These are phyloP conservation scores for Metschnikowia kofuensis DNA, from an alignment of 805 yeast species.

Conservation along the genomic window DNA sequence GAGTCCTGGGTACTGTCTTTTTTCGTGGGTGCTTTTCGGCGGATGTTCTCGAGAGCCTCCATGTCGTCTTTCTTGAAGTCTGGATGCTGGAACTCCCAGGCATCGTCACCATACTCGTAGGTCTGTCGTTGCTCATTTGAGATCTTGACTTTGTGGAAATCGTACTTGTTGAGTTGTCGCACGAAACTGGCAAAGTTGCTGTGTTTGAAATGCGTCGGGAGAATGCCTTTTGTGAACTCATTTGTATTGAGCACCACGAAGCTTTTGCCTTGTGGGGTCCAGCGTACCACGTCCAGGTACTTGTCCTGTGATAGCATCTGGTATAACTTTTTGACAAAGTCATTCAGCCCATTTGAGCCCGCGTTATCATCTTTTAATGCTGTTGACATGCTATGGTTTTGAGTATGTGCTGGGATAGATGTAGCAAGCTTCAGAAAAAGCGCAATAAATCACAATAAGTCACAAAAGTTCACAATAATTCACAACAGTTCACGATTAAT, in stretches of 20 bases:
- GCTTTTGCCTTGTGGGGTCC: slow-evolving; percentile 84
- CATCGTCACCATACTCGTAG: slow-evolving; percentile 55
- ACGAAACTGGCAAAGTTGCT: slow-evolving; percentile 93
- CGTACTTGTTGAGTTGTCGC: slow-evolving; percentile 93
- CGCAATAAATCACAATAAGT: no score
- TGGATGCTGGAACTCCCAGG: slow-evolving; percentile 96
- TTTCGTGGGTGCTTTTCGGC: slow-evolving; percentile 71
- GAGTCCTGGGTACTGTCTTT: slow-evolving; percentile 25
- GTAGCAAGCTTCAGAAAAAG: no score
- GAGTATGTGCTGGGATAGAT: no score
- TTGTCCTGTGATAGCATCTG: slow-evolving; percentile 81
- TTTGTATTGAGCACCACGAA: slow-evolving; percentile 89
- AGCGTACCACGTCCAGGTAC: slow-evolving; percentile 73
- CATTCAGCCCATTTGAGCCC: slow-evolving; percentile 54
- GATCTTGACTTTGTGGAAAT: slow-evolving; percentile 90
- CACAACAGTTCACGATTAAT: no score
- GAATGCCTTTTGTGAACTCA: slow-evolving; percentile 81
- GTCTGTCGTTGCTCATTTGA: slow-evolving; percentile 54
- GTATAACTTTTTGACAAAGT: slow-evolving; percentile 74
- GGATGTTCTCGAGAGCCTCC: slow-evolving; percentile 81
- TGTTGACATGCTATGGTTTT: no score
- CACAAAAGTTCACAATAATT: no score
- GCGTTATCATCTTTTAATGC: slow-evolving; percentile 11
- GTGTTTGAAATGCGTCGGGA: slow-evolving; percentile 93
- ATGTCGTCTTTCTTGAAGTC: slow-evolving; percentile 74